These are phyloP conservation scores for Astrephomene gubernaculifera DNA, from an alignment of 139 green algal species.

Conservation along the genomic window DNA sequence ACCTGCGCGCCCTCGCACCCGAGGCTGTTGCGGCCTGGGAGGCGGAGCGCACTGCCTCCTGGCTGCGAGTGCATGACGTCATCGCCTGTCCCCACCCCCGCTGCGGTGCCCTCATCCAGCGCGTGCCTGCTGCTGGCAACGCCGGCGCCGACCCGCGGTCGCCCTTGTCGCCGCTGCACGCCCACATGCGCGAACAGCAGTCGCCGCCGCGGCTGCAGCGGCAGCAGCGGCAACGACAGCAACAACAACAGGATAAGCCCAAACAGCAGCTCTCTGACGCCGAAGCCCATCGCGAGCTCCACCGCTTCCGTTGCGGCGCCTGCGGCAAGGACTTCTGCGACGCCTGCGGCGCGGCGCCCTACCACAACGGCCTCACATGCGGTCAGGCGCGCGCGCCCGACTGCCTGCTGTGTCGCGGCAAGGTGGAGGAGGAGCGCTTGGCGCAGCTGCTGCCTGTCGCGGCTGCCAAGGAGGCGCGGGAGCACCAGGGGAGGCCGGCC, in stretches of 20 bases:
- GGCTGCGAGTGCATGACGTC: conserved; percentile 16
- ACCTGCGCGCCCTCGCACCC: neutral
- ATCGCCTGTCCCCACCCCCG: conserved; percentile 31
- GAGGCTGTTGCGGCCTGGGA: conserved; percentile 2
- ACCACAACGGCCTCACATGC: conserved; percentile 43
- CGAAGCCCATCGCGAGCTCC: neutral
- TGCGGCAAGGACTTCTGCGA: conserved; percentile 47
- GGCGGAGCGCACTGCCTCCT: conserved; percentile 3
- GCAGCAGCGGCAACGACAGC: neutral
- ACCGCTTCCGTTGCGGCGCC: conserved; percentile 43
- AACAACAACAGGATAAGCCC: neutral
- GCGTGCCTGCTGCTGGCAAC: neutral
- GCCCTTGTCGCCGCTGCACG: neutral
- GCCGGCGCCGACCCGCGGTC: neutral
- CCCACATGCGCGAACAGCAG: neutral
- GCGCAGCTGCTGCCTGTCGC: conserved; percentile 18
- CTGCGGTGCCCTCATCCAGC: conserved; percentile 38
- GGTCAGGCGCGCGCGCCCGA: conserved; percentile 16
- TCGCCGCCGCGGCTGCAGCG: neutral
- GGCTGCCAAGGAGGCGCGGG: neutral
- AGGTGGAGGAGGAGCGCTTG: conserved; percentile 16
- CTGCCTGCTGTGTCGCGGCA: conserved; percentile 35
- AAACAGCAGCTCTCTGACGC: neutral
- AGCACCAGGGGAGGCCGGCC: neutral
- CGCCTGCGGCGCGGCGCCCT: conserved; percentile 34